Conservation (phyloP, 106 monocot species). For the Amphibolis antarctica region DNA sequence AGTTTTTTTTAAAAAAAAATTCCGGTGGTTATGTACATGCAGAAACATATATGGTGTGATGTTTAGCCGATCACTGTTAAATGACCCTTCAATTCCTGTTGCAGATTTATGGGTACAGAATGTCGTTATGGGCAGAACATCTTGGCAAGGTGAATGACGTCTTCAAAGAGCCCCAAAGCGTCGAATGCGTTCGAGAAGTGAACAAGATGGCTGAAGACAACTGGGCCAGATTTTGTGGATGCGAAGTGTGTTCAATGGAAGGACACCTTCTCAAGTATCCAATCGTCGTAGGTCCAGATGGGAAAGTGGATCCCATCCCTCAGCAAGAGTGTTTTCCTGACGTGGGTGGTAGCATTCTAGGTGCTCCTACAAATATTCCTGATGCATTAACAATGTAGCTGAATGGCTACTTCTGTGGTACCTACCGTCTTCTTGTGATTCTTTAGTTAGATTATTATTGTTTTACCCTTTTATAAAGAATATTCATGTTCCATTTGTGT, state of each 20-base stretch:
- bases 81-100: not conserved
- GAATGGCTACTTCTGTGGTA: not conserved
- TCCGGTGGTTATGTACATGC: too few species aligned
- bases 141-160: conserved; percentile 18
- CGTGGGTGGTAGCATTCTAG: conserved; percentile 15
- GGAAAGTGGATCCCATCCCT: conserved; percentile 9
- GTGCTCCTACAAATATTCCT: conserved; percentile 4
- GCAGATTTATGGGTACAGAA: conserved; percentile 42
- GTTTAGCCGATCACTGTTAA: not conserved
- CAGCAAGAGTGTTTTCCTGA: conserved; percentile 12
- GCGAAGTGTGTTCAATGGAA: conserved; percentile 11
- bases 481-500: too few species aligned
- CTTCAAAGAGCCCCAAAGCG: conserved; percentile 27
- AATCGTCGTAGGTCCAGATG: conserved; percentile 16
- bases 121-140: conserved; percentile 50
- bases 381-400: conserved; percentile 13
- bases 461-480: too few species aligned
- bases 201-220: conserved; percentile 30
- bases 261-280: conserved; percentile 33
- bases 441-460: too few species aligned
- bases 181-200: conserved; percentile 28
- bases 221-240: conserved; percentile 20
- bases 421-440: not conserved
- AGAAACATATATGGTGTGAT: too few species aligned
- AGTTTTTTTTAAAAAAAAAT: too few species aligned